A percentile compares a stretch with the other conserved stretches of the same genome.
Conservation (phyloP, 164 flowering plant genomes). For the Litsea cubeba region DNA sequence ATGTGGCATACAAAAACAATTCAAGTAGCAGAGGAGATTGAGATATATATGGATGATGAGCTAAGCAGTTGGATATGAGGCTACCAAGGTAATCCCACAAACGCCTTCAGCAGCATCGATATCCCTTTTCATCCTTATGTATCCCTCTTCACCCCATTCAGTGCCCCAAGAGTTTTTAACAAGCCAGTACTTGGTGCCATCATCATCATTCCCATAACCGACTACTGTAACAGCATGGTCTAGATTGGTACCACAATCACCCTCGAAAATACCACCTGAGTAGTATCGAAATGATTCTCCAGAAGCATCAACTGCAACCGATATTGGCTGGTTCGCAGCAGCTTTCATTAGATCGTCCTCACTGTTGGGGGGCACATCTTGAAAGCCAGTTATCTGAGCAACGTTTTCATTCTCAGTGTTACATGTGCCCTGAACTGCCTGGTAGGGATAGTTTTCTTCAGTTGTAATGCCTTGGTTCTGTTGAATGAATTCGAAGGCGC, state of each 20-base stretch:
- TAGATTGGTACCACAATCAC: constrained; percentile 26
- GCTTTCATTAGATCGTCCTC: constrained; percentile 14
- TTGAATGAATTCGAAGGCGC: constrained; percentile 8
- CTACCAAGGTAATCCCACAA: not conserved
- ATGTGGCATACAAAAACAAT: too few relatives aligned
- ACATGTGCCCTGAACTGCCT: constrained; percentile 1
- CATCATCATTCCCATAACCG: constrained; percentile 32
- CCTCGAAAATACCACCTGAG: constrained; percentile 27
- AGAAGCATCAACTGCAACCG: constrained; percentile 29
- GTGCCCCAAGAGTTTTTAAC: constrained; percentile 43
- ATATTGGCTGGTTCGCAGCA: constrained; percentile 26
- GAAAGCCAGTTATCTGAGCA: constrained; percentile 3
- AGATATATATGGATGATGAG: not conserved
- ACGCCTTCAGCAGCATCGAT: constrained; percentile 7
- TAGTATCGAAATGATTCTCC: constrained; percentile 24
- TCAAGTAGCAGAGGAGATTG: too few relatives aligned
- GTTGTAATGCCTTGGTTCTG: constrained; percentile 4
- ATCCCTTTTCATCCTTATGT: constrained; percentile 32
- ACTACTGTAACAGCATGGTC: constrained; percentile 36
- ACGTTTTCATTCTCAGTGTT: not conserved
- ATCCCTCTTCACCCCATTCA: constrained; percentile 41
- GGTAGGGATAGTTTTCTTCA: constrained; percentile 9
- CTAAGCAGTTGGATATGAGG: not conserved
- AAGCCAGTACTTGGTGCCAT: constrained; percentile 42
- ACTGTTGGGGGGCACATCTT: constrained; percentile 3